Evolutionary conservation across 2,329 filamentous ascomycete genomes (phyloP), one percentile per base, ranked within the genome.

Genomic region (Furcasterigmium sp.): DNA sequence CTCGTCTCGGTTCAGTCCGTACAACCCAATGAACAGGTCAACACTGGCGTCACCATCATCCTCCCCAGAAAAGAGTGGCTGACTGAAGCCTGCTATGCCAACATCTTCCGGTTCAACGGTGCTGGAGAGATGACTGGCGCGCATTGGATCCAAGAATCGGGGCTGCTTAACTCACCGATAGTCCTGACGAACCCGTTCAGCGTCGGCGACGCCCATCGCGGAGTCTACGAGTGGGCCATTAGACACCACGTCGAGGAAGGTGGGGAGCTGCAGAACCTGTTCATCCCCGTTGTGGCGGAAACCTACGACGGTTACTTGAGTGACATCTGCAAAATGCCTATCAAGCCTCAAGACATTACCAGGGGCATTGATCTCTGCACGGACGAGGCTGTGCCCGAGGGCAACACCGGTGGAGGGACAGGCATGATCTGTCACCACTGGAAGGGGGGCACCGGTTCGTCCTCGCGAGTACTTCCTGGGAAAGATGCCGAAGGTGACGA

Each of bases 401-500:
- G 82, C 0, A 80, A 78, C 51, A 73, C 72, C 2, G 82, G 82
- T 3, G 82, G 82, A 15, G 82, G 82, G n/a, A 81, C 80, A 0
- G 81, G 80, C 13, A 84, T 85, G 79, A 70, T 79, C 29, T 82
- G 78, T 53, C 78, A 84, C 53, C 73, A 72, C 49, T 83, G 79
- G 64, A 84, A 85, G 56, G 82, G 80, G 28, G 82, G 82, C 1
- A 86, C 82, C 0, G 82, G 82, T 1, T 80, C 73, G 1, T 75
- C 74, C 51, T 80, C 73, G 38, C 71, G 82, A 19, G 50, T 78
- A 8, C 70, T 85, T 14, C 59, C 63, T 3, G 73, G 74, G 0
- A 51, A 67, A 19, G 65, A 67, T 36, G 43, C 38, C 11, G 47
- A 53, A 5, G 58, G 56, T 1, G 56, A 53, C 3, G 53, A 52